phyloP scores from a whole-genome alignment of 768 basidiomycete genomes.

The Russula earlei region DNA sequence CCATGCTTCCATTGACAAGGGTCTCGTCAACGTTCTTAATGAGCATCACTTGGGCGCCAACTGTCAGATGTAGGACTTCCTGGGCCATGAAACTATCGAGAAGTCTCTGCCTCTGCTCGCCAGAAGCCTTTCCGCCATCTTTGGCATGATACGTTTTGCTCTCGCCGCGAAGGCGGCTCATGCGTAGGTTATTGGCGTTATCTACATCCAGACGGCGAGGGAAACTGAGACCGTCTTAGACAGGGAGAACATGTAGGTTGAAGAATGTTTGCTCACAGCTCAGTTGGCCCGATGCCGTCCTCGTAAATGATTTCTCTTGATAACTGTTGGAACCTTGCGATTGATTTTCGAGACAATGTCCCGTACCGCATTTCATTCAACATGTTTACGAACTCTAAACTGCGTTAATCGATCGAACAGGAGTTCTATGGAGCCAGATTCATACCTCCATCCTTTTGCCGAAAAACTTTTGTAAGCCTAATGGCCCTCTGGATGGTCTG shows the following conservation, averaged over 20 bases:
- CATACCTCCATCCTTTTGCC: slow-evolving; percentile 83
- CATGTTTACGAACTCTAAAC: slow-evolving; percentile 85
- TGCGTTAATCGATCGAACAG: slow-evolving; percentile 2
- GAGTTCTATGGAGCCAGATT: slow-evolving; percentile 20
- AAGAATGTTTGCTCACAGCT: slow-evolving; percentile 51
- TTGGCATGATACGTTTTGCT: slow-evolving; percentile 42
- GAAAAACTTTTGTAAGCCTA: slow-evolving; percentile 91
- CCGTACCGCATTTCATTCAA: slow-evolving; percentile 98
- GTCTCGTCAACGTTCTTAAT: slow-evolving; percentile 89
- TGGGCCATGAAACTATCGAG: slow-evolving; percentile 91
- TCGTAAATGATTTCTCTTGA: slow-evolving; percentile 60
- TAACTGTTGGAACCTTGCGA: slow-evolving; percentile 61
- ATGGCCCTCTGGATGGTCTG: slow-evolving; percentile 70
- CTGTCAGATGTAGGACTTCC: slow-evolving; percentile 50
- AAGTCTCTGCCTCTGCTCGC: slow-evolving; percentile 59
- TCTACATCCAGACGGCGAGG: slow-evolving; percentile 91
- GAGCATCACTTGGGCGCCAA: slow-evolving; percentile 88
- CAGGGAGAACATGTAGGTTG: neutral
- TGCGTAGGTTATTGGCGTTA: slow-evolving; percentile 62
- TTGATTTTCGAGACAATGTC: slow-evolving; percentile 49
- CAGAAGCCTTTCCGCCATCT: slow-evolving; percentile 54
- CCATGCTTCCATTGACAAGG: slow-evolving; percentile 93
- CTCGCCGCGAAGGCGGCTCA: slow-evolving; percentile 49
- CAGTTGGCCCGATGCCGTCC: slow-evolving; percentile 83
- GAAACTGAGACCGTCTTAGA: slow-evolving; percentile 43